A percentile compares a stretch with the other conserved stretches of the same genome.
Evolutionary conservation across 805 yeast species (phyloP).

Genomic region (Lachancea dasiensis): DNA sequence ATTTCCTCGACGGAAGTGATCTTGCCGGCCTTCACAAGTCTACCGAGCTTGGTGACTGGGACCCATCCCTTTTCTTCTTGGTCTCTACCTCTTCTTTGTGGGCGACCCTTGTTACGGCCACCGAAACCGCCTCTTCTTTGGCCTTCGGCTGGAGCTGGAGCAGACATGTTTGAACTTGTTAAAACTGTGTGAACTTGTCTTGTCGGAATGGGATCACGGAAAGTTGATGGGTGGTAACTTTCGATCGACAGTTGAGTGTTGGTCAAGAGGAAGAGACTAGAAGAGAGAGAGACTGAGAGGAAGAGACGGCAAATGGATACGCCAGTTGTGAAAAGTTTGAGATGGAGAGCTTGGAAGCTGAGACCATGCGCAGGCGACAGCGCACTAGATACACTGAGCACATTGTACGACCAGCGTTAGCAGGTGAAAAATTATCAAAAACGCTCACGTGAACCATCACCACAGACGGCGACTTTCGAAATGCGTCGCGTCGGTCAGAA

Average conservation of each 20-base stretch:
- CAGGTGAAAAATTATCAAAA: no score
- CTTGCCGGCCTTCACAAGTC: slow-evolving; percentile 99
- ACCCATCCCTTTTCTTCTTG: slow-evolving; percentile 98
- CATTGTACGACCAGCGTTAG: neutral
- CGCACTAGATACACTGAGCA: no score
- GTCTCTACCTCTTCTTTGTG: slow-evolving; percentile 64
- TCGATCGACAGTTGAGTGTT: slow-evolving; percentile 38
- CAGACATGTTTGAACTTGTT: slow-evolving; percentile 33
- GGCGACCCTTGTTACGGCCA: slow-evolving; percentile 49
- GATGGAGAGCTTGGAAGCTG: neutral
- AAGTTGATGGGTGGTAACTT: slow-evolving; percentile 49
- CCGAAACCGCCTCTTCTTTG: slow-evolving; percentile 46
- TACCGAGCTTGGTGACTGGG: slow-evolving; percentile 99
- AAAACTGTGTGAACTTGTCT: slow-evolving; percentile 6
- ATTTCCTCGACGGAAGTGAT: slow-evolving; percentile 94
- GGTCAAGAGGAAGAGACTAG: neutral
- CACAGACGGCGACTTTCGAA: no score
- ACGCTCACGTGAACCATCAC: no score
- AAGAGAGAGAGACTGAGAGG: neutral
- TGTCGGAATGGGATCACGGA: slow-evolving; percentile 47
- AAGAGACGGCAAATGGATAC: neutral
- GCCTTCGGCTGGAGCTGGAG: slow-evolving; percentile 36
- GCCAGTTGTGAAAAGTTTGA: neutral
- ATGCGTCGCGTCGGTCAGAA: no score
- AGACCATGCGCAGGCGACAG: no score